These are phyloP conservation scores for Picochlorum sp. DNA, from an alignment of 139 green algal species.

Conservation along the genomic window DNA sequence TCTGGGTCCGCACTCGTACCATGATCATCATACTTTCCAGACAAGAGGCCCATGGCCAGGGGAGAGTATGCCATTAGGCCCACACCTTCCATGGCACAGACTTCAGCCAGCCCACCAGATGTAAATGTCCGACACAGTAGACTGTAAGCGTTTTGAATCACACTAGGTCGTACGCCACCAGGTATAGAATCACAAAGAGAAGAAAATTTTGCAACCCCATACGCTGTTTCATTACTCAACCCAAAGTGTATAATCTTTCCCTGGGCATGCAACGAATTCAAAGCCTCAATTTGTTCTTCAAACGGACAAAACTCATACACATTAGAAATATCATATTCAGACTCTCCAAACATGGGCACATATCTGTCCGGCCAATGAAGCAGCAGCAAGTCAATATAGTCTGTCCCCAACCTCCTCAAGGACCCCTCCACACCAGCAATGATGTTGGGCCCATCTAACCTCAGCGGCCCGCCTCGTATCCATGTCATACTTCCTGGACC, in stretches of 20 bases:
- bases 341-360: constrained; percentile 93
- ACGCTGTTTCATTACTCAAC: constrained; percentile 86
- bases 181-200: neutral
- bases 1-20: constrained; percentile 7
- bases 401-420: constrained; percentile 60
- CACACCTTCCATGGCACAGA: constrained; percentile 61
- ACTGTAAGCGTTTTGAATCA: constrained; percentile 52
- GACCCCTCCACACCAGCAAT: constrained; percentile 57
- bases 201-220: constrained; percentile 55
- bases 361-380: constrained; percentile 94
- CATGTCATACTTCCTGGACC: constrained; percentile 76
- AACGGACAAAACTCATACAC: constrained; percentile 42
- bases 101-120: constrained; percentile 51
- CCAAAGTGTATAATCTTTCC: constrained; percentile 66
- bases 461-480: constrained; percentile 56
- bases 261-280: constrained; percentile 16
- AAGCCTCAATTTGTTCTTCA: constrained; percentile 71
- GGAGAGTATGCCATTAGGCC: constrained; percentile 78
- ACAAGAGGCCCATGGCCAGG: constrained; percentile 83
- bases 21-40: constrained; percentile 62
- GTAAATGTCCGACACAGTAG: constrained; percentile 78
- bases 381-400: constrained; percentile 89
- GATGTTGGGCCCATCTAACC: constrained; percentile 58
- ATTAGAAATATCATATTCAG: constrained; percentile 55
- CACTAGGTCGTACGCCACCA: constrained; percentile 1